These are phyloP conservation scores for Tolypocladium ophioglossoides DNA, from an alignment of 2,329 filamentous ascomycete species.

Conservation along the genomic window DNA sequence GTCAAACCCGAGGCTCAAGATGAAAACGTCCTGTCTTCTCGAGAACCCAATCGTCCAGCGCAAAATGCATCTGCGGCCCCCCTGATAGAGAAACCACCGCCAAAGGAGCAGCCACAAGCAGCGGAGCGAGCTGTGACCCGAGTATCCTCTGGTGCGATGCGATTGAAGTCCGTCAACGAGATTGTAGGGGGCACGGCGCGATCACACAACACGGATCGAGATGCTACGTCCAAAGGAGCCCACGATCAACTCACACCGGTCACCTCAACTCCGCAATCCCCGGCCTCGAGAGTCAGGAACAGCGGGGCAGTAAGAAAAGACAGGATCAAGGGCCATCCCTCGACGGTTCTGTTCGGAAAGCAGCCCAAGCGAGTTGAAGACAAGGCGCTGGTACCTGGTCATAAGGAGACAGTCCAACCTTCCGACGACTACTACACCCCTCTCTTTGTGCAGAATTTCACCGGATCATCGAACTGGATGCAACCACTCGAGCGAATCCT, in stretches of 20 bases:
- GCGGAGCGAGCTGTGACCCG: slow-evolving; percentile 52
- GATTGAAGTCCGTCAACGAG: slow-evolving; percentile 63
- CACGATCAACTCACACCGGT: slow-evolving; percentile 27
- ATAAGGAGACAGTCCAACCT: slow-evolving; percentile 31
- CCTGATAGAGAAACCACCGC: neutral
- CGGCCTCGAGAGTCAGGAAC: slow-evolving; percentile 18
- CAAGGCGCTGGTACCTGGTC: slow-evolving; percentile 29
- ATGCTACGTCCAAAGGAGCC: slow-evolving; percentile 14
- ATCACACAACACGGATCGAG: slow-evolving; percentile 23
- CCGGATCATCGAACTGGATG: slow-evolving; percentile 46
- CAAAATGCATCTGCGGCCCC: slow-evolving; percentile 6
- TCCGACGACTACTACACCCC: slow-evolving; percentile 56
- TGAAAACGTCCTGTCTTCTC: slow-evolving; percentile 1
- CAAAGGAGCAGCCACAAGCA: slow-evolving; percentile 12
- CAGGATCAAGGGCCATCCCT: slow-evolving; percentile 54
- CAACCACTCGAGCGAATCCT: slow-evolving; percentile 61
- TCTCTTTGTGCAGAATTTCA: slow-evolving; percentile 48
- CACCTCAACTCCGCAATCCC: slow-evolving; percentile 34
- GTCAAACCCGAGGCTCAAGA: slow-evolving; percentile 7
- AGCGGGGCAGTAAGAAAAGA: slow-evolving; percentile 35
- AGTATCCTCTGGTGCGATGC: slow-evolving; percentile 59
- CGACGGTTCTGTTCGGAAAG: slow-evolving; percentile 71
- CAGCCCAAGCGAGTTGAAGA: slow-evolving; percentile 40
- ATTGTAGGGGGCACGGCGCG: slow-evolving; percentile 52
- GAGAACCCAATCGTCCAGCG: slow-evolving; percentile 1